Conservation (phyloP, 192 early-diverging fungal genomes). For the Lobulomyces angularis region DNA sequence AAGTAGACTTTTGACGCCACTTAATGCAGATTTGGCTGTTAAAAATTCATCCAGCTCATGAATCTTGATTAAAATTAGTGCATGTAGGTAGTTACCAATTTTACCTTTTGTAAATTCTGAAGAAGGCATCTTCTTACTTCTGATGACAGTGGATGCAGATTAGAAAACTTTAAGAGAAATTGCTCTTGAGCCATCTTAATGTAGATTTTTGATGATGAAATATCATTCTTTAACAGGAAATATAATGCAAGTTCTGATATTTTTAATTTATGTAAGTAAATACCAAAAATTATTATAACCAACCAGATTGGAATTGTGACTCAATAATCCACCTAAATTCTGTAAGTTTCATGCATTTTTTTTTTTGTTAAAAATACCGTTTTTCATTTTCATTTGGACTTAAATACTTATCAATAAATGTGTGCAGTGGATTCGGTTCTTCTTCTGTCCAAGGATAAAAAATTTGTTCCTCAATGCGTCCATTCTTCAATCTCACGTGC, state of each 20-base stretch:
- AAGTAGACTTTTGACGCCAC: background rate
- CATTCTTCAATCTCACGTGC: slow-evolving; percentile 32
- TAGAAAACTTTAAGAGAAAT: slow-evolving; percentile 13
- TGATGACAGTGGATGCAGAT: slow-evolving; percentile 9
- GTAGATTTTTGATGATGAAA: slow-evolving; percentile 15
- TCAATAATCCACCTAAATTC: slow-evolving; percentile 10
- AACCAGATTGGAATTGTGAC: slow-evolving; percentile 24
- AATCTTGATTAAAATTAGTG: slow-evolving; percentile 17
- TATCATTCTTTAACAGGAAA: slow-evolving; percentile 9
- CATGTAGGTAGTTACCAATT: too few relatives aligned
- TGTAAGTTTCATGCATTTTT: slow-evolving; percentile 17
- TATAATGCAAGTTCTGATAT: slow-evolving; percentile 6
- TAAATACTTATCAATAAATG: slow-evolving; percentile 35
- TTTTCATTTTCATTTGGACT: too few relatives aligned
- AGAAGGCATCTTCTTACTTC: slow-evolving; percentile 6
- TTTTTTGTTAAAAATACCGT: too few relatives aligned
- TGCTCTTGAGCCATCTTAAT: slow-evolving; percentile 9
- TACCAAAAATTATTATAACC: too few relatives aligned
- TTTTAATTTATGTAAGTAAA: too few relatives aligned
- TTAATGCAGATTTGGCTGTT: slow-evolving; percentile 5
- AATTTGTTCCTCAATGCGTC: slow-evolving; percentile 18
- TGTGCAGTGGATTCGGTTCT: slow-evolving; percentile 38
- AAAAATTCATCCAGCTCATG: slow-evolving; percentile 45
- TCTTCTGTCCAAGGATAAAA: slow-evolving; percentile 30
- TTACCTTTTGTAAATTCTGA: slow-evolving; percentile 7